phyloP scores from a whole-genome alignment of 140 eudicot species.

The Stevia rebaudiana region DNA sequence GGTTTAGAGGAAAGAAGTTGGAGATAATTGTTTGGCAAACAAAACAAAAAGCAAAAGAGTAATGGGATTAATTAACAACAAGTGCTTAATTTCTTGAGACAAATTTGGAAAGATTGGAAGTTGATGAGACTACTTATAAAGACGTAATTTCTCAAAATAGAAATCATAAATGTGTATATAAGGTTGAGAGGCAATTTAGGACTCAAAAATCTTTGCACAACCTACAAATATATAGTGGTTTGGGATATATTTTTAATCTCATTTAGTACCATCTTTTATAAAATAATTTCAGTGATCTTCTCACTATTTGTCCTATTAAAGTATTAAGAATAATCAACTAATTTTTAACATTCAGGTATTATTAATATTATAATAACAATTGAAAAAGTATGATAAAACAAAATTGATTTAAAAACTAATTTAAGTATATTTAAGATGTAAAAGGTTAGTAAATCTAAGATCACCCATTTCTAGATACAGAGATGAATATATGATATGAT shows the following conservation, averaged over 20 bases:
- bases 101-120: slow-evolving; percentile 21
- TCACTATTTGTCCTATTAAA: too few relatives aligned
- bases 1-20: slow-evolving; percentile 27
- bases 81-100: background rate
- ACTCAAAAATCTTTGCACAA: slow-evolving; percentile 19
- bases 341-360: too few relatives aligned
- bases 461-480: too few relatives aligned
- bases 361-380: too few relatives aligned
- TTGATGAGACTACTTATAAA: slow-evolving; percentile 16
- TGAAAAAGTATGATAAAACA: too few relatives aligned
- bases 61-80: slow-evolving; percentile 21
- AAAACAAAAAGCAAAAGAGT: slow-evolving; percentile 32
- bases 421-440: too few relatives aligned
- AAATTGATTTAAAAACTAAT: too few relatives aligned
- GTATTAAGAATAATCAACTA: too few relatives aligned
- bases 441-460: too few relatives aligned
- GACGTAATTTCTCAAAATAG: slow-evolving; percentile 25
- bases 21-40: slow-evolving; percentile 35
- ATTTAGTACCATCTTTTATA: background rate
- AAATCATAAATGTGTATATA: background rate
- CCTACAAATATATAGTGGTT: slow-evolving; percentile 23
- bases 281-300: too few relatives aligned
- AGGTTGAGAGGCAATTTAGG: slow-evolving; percentile 27
- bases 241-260: background rate
- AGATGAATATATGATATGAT: too few relatives aligned